phyloP scores from a whole-genome alignment of 305 asterid genomes.

The Fraxinus baroniana region DNA sequence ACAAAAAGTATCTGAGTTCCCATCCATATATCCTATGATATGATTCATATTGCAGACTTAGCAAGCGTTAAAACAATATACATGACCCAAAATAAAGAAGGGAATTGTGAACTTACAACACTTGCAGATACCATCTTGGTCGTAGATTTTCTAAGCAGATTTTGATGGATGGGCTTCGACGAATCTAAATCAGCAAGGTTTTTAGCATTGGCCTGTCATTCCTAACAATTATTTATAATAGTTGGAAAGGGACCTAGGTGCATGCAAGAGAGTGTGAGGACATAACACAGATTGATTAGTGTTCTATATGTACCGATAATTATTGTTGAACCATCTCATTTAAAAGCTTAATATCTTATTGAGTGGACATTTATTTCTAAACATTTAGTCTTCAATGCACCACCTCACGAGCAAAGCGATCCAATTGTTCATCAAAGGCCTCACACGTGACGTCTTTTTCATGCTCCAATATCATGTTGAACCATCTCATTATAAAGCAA shows the following conservation, averaged over 20 bases:
- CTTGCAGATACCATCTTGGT: slow-evolving; percentile 50
- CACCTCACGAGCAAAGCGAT: not conserved
- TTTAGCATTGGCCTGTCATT: slow-evolving; percentile 40
- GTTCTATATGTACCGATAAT: not conserved
- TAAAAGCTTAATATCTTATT: not conserved
- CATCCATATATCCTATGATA: slow-evolving; percentile 65
- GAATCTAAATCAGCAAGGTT: slow-evolving; percentile 26
- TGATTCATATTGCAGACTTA: slow-evolving; percentile 15
- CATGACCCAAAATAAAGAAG: not conserved
- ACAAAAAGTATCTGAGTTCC: slow-evolving; percentile 67
- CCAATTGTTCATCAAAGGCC: not conserved
- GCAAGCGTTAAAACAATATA: not conserved
- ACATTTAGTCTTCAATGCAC: not conserved
- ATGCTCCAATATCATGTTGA: not conserved
- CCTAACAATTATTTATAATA: slow-evolving; percentile 9
- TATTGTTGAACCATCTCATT: not conserved
- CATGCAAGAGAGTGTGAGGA: not conserved
- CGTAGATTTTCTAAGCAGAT: slow-evolving; percentile 45
- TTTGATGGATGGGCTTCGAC: slow-evolving; percentile 34
- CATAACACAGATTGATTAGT: not conserved
- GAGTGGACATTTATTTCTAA: not conserved
- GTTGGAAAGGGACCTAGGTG: slow-evolving; percentile 8
- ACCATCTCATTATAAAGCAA: not conserved
- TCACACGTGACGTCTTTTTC: not conserved
- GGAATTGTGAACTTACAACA: slow-evolving; percentile 43